Base-by-base conservation (phyloP, 768 basidiomycete genomes). In the Tulasnella calospora region DNA sequence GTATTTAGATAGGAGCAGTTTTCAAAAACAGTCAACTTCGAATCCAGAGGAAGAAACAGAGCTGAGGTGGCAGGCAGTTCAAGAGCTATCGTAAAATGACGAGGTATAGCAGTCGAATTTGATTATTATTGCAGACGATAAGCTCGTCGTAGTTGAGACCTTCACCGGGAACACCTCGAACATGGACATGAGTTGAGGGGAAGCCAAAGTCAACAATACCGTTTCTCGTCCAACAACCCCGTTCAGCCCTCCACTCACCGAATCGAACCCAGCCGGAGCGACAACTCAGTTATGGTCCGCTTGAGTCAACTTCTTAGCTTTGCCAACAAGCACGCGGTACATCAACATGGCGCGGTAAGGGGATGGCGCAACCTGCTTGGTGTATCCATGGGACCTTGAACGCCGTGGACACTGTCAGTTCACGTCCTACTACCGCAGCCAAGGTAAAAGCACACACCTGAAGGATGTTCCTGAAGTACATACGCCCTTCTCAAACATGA, bases 111-210 rank as follows among this genome's bases (percentile, higher is more conserved):
- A 33, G 33, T 27, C 71, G n/a, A 15, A 71, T 71, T 71, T 36
- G 41, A 71, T 71, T 44, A n/a, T 71, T 71, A 36, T 71, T 33
- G 41, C 36, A 71, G 71, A 71, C 71, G 71, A 36, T 71, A 15
- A 71, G 71, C 33, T 71, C 71, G 35, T 38, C 71, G 71, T 71
- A 71, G 36, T 38, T 71, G 35, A 71, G 71, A 23, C 41, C 41
- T 8, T 15, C 23, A 38, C 33, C 71, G 9, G 71, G n/a, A n/a
- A n/a, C n/a, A n/a, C n/a, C n/a, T n/a, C n/a, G n/a, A n/a, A n/a
- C n/a, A 10, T 71, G 19, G 44, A 46, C 19, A 15, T 19, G 44
- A 46, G 67, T 8, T 4, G 19, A 6, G 44, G 13, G 44, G 13
- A 38, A 46, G 13, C 12, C 12, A 46, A 46, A 46, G 44, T 46